These are phyloP conservation scores for Cystobasidium sp. DNA, from an alignment of 1,284 basidiomycete species.

Conservation along the genomic window DNA sequence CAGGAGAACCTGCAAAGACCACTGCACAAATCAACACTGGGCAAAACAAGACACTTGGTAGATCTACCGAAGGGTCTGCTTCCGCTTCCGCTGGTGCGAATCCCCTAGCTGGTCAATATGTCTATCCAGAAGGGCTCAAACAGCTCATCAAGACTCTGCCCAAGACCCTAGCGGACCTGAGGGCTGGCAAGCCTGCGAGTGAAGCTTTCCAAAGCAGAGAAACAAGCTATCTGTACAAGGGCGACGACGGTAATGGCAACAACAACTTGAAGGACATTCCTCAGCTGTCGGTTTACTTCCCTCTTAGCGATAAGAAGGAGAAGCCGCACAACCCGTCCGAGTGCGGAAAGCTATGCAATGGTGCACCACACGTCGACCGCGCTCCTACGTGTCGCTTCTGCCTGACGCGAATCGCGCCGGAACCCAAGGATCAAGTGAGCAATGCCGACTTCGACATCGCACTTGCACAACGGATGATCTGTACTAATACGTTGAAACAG, in stretches of 20 bases:
- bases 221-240: not conserved
- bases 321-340: conserved; percentile 6
- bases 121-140: not conserved
- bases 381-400: conserved; percentile 9
- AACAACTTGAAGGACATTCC: not conserved
- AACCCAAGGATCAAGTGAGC: conserved; percentile 5
- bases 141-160: conserved; percentile 9
- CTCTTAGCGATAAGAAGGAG: not conserved
- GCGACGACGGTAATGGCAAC: not conserved
- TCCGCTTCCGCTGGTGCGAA: not conserved
- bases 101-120: conserved; percentile 3
- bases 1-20: not conserved
- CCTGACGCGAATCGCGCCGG: not conserved
- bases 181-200: conserved; percentile 1
- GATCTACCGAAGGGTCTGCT: not conserved
- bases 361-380: not conserved
- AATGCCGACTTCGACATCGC: no score
- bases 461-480: no score
- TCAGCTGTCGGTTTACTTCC: conserved; percentile 4
- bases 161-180: conserved; percentile 3
- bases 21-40: not conserved
- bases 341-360: conserved; percentile 1
- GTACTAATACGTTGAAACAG: not conserved
- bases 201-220: conserved; percentile 18
- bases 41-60: not conserved